Percentiles rank a stretch among this genome's conserved stretches.
phyloP scores from a whole-genome alignment of 257 asterid genomes.

The Nyctanthes arbortristis region DNA sequence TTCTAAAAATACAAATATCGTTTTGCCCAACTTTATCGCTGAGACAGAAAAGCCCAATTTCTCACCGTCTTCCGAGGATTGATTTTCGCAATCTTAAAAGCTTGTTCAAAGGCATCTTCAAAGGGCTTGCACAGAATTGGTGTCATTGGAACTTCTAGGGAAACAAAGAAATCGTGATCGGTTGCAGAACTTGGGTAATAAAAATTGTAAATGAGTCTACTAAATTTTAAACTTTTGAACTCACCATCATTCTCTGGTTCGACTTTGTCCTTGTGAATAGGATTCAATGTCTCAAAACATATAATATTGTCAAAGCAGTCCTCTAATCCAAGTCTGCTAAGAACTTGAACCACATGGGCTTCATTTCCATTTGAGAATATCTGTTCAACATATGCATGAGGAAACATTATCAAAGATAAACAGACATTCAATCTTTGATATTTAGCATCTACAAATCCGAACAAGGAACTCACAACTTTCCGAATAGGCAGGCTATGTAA shows the following conservation, averaged over 20 bases:
- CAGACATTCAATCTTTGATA: background rate
- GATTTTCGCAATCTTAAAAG: conserved; percentile 62
- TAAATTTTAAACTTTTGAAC: conserved; percentile 21
- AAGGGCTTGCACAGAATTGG: conserved; percentile 79
- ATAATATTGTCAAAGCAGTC: conserved; percentile 79
- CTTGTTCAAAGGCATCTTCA: conserved; percentile 59
- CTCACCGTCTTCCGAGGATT: conserved; percentile 78
- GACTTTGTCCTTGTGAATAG: conserved; percentile 32
- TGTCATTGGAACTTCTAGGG: conserved; percentile 43
- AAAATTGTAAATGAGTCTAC: background rate
- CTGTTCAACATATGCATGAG: conserved; percentile 37
- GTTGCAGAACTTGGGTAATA: conserved; percentile 16
- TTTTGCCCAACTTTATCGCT: background rate
- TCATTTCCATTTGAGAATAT: conserved; percentile 90
- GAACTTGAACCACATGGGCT: conserved; percentile 78
- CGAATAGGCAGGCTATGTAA: conserved; percentile 71
- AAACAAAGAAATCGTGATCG: conserved; percentile 14
- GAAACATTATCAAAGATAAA: conserved; percentile 15
- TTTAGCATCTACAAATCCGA: background rate
- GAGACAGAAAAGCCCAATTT: background rate
- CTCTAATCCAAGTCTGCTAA: conserved; percentile 76
- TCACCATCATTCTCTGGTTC: conserved; percentile 42
- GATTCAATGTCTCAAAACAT: conserved; percentile 81
- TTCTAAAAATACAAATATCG: background rate
- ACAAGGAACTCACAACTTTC: conserved; percentile 65